Evolutionary conservation across 2,329 filamentous ascomycete genomes (phyloP).

Genomic region (Lomentospora prolificans): DNA sequence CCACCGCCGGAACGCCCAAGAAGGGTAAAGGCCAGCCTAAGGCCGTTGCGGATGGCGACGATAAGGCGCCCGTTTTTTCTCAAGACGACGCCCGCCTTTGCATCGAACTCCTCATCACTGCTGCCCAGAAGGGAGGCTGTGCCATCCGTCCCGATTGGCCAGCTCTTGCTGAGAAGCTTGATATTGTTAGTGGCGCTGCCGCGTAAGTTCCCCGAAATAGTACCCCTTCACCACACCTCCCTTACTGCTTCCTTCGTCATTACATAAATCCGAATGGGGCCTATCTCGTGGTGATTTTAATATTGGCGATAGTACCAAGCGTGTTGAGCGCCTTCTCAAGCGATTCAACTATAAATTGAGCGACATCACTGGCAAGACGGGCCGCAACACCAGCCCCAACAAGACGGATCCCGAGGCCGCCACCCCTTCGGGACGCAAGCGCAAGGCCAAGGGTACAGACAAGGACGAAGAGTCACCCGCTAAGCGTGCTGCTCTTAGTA

Average conservation of each 20-base stretch:
- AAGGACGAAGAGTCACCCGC: neutral
- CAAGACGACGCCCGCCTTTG: neutral
- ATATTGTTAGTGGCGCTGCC: neutral
- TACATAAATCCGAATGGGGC: too few relatives aligned
- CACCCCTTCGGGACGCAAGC: neutral
- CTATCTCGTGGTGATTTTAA: neutral
- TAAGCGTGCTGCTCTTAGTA: neutral
- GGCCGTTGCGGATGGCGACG: neutral
- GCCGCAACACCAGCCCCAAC: neutral
- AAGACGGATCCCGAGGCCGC: neutral
- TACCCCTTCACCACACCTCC: neutral
- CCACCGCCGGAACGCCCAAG: too few relatives aligned
- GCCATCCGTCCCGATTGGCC: neutral
- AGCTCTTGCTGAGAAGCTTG: neutral
- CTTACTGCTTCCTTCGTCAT: neutral
- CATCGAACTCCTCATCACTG: neutral
- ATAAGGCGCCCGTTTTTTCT: neutral
- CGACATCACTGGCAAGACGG: neutral
- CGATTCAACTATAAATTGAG: neutral
- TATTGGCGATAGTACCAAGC: neutral
- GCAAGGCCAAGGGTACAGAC: neutral
- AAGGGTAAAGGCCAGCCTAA: neutral
- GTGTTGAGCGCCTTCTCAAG: neutral
- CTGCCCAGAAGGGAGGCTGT: neutral
- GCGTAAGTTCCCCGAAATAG: neutral